Base-by-base conservation (phyloP, 2,329 filamentous ascomycete species). In the Penicillium janthinellum region DNA sequence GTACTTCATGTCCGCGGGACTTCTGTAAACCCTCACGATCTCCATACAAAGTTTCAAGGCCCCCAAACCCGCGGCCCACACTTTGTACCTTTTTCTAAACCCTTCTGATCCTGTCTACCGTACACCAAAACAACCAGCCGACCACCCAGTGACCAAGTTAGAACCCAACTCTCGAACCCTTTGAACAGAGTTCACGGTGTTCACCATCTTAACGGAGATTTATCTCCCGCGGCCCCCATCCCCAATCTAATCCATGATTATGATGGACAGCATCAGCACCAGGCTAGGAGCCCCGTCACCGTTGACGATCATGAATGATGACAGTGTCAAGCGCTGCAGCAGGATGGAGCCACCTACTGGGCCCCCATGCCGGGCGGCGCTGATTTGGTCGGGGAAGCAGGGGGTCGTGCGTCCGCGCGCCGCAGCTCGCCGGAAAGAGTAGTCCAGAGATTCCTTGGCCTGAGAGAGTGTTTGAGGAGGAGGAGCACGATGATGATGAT, bases 331-430 rank as follows among this genome's bases (percentile, higher is more conserved):
- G 41, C 55, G 55, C 54, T 62, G 56, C 52, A 52, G 38, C n/a
- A 17, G n/a, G 53, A 60, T 66, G 63, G 61, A 57, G 39, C 47
- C 64, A 42, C 25, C 52, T 51, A 37, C 59, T 56, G 57, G 59
- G 15, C 37, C n/a, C 28, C 28, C n/a, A 58, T 44, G 17, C 38
- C 35, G 5, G 41, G 15, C 15, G 17, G 48, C 55, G 37, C 49
- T 72, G 65, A 75, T 75, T 74, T 69, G 72, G 41, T 59, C 71
- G 72, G 70, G 72, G 73, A 72, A 73, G 63, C 67, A 71, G 64
- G 71, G 70, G 61, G 60, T 62, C 61, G 67, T 71, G 71, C 67
- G 65, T 66, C 67, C 68, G 61, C 64, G 59, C 63, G 66, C 61
- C 64, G 67, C 72, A 70, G 67, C 70, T 72, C 71, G 73, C 71